phyloP scores from a whole-genome alignment of 495 filamentous ascomycete genomes.

The Bathelium albidoporum region DNA sequence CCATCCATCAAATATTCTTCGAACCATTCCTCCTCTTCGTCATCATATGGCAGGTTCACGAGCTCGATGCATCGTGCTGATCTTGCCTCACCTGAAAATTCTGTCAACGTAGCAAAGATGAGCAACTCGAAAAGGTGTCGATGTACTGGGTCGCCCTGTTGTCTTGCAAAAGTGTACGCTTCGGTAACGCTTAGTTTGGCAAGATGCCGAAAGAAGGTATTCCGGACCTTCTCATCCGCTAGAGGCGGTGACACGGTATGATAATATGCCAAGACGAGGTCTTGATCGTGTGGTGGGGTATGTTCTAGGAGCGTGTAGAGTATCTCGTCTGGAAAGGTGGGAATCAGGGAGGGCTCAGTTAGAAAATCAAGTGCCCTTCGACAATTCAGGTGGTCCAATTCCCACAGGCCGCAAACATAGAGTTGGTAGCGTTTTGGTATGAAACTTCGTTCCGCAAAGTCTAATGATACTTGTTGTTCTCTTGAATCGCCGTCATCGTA shows the following conservation, averaged over 20 bases:
- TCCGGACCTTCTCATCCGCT: slow-evolving; percentile 45
- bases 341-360: slow-evolving; percentile 62
- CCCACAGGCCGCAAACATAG: slow-evolving; percentile 73
- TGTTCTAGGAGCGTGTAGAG: slow-evolving; percentile 55
- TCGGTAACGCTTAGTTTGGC: slow-evolving; percentile 57
- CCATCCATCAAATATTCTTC: slow-evolving; percentile 51
- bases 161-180: slow-evolving; percentile 62
- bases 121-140: slow-evolving; percentile 54
- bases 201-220: slow-evolving; percentile 55
- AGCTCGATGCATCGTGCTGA: slow-evolving; percentile 55
- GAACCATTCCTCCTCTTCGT: slow-evolving; percentile 64
- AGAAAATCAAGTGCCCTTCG: slow-evolving; percentile 58
- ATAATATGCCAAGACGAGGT: slow-evolving; percentile 64
- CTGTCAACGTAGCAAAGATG: slow-evolving; percentile 50
- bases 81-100: slow-evolving; percentile 34
- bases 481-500: slow-evolving; percentile 39
- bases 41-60: slow-evolving; percentile 56
- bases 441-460: slow-evolving; percentile 47
- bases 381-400: slow-evolving; percentile 61
- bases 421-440: slow-evolving; percentile 59
- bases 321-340: slow-evolving; percentile 74
- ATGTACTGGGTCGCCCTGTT: slow-evolving; percentile 49
- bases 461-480: slow-evolving; percentile 31
- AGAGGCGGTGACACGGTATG: slow-evolving; percentile 59
- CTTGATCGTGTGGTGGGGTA: slow-evolving; percentile 44